These are phyloP conservation scores for Termitomyces sp. DNA, from an alignment of 768 basidiomycete species.

Conservation along the genomic window DNA sequence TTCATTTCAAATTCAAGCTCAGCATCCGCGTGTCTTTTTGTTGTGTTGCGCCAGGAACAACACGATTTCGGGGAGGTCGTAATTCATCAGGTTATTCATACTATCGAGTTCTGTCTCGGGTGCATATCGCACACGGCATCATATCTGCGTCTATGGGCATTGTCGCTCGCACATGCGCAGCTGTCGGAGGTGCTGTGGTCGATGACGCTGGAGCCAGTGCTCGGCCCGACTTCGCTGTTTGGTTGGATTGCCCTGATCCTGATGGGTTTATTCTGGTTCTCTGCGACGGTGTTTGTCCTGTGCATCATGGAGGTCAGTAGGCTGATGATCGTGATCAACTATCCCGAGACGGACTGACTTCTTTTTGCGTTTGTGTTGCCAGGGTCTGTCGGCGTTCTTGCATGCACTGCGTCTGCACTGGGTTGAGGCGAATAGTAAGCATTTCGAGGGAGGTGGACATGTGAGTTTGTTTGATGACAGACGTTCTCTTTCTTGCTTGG, in stretches of 20 bases:
- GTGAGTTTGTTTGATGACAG: constrained; percentile 31
- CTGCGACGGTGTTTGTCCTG: constrained; percentile 66
- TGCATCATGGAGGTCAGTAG: constrained; percentile 87
- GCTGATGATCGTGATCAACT: constrained; percentile 23
- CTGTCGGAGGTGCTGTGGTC: constrained; percentile 89
- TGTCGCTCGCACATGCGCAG: constrained; percentile 97
- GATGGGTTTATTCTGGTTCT: constrained; percentile 70
- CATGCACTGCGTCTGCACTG: constrained; percentile 96
- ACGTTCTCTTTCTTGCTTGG: constrained; percentile 2
- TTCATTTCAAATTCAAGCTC: not conserved
- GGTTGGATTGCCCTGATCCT: constrained; percentile 50
- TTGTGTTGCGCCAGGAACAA: constrained; percentile 44
- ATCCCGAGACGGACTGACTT: constrained; percentile 10
- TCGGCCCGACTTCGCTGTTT: constrained; percentile 60
- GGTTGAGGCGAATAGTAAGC: constrained; percentile 98
- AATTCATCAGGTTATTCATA: constrained; percentile 97
- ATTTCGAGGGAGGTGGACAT: constrained; percentile 86
- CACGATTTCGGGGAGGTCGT: constrained; percentile 94
- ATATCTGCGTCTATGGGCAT: constrained; percentile 92
- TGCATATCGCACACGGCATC: constrained; percentile 98
- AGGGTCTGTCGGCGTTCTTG: constrained; percentile 94
- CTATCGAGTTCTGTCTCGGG: constrained; percentile 98
- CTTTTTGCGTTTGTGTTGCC: constrained; percentile 4
- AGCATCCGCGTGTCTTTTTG: not conserved
- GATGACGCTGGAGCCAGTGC: constrained; percentile 69